These are phyloP conservation scores for Stemphylium vesicarium DNA, from an alignment of 2,329 filamentous ascomycete genomes.

Conservation along the genomic window DNA sequence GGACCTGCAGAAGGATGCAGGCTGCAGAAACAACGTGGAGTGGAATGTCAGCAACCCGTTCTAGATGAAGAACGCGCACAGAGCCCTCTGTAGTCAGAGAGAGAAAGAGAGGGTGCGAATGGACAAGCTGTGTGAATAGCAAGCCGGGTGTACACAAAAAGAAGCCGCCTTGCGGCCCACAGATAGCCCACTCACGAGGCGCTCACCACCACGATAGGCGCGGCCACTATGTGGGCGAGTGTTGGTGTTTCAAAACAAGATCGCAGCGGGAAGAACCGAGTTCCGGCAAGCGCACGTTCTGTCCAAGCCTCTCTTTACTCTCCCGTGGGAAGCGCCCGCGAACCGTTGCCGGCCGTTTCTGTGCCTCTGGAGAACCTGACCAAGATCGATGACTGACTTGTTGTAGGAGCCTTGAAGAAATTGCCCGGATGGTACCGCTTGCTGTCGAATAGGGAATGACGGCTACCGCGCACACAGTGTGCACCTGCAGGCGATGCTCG, in stretches of 20 bases:
- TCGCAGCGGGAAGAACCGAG: slow-evolving; percentile 23
- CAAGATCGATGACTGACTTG: background rate
- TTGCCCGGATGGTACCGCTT: background rate
- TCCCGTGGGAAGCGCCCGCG: slow-evolving; percentile 25
- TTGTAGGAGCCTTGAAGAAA: slow-evolving; percentile 2
- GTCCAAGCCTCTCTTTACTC: slow-evolving; percentile 8
- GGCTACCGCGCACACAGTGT: slow-evolving; percentile 9
- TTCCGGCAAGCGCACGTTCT: slow-evolving; percentile 3
- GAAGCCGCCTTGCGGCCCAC: slow-evolving; percentile 7
- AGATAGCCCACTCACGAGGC: slow-evolving; percentile 16
- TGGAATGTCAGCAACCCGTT: slow-evolving; percentile 27
- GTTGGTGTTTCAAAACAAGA: slow-evolving; percentile 25
- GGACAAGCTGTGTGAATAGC: slow-evolving; percentile 5
- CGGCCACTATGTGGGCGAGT: slow-evolving; percentile 17
- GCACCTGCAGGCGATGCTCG: slow-evolving; percentile 4
- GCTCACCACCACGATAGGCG: slow-evolving; percentile 22
- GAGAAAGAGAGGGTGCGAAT: background rate
- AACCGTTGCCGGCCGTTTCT: slow-evolving; percentile 18
- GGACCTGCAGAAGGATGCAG: slow-evolving; percentile 28
- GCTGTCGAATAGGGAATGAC: slow-evolving; percentile 3
- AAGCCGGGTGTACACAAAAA: slow-evolving; percentile 3
- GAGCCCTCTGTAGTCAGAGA: background rate
- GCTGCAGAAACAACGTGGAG: slow-evolving; percentile 8
- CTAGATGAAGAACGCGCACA: slow-evolving; percentile 13
- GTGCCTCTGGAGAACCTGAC: slow-evolving; percentile 11